Base-by-base conservation (phyloP, 331 rosid species). In the Acacia pycnantha region DNA sequence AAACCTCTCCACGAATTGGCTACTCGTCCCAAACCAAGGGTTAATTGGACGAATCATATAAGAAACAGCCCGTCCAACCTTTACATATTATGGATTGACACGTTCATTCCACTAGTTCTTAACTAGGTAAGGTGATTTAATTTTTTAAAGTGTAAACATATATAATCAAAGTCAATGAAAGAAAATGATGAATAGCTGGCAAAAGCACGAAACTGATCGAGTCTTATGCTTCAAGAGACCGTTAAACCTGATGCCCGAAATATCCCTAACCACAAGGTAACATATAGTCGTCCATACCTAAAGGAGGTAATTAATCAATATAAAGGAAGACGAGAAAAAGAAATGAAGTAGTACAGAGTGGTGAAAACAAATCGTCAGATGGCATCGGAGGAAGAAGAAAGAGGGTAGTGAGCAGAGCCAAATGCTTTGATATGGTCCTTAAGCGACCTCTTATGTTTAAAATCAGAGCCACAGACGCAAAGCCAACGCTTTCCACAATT, bases 401-500 rank as follows among this genome's bases (percentile, higher is more conserved):
- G 84, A 31, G 94, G 92, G 58, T 58, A 78, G 51, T 93, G 97
- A 29, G 88, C 92, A 82, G 87, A 85, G 2, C 98, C 98, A 87
- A 95, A 95, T 0, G 97, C 92, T 18, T 89, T 91, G 65, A 90
- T 83, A 58, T 93, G 98, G 44, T 93, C 97, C 35, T 93, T 93
- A 70, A 95, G 89, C 0, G 98, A 93, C 53, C 97, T 89, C 89
- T 89, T 94, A 64, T 95, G 98, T 82, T 95, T 95, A 83, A 95
- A 95, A 66, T 93, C 95, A 0, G 94, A 95, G 29, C 97, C 98
- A 62, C 98, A 95, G 31, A 86, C 56, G 64, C 98, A 95, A 56
- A 91, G 94, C 97, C 97, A 95, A 40, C 97, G 97, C 81, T 93
- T 93, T n/a, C 98, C 98, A 59, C 98, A 93, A 44, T 93, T 95